These are phyloP conservation scores for Cafeteria roenbergensis DNA, from an alignment of 108 stramenopile species.

Conservation along the genomic window DNA sequence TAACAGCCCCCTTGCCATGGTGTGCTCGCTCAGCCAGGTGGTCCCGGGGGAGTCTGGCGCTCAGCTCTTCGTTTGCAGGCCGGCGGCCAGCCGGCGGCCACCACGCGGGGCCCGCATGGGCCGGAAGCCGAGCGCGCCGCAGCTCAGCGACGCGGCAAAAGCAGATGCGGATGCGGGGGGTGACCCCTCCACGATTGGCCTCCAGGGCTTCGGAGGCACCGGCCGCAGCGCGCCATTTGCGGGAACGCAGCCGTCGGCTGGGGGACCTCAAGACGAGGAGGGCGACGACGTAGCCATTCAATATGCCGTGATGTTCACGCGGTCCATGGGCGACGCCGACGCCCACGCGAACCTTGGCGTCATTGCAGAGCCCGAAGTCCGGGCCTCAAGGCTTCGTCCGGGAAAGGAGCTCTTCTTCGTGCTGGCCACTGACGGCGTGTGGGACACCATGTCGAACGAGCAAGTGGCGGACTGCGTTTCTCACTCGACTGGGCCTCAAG, in stretches of 20 bases:
- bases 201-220: too few relatives aligned
- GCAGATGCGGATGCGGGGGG: too few relatives aligned
- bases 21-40: conserved; percentile 8
- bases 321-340: conserved; percentile 19
- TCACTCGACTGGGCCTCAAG: too few relatives aligned
- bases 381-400: too few relatives aligned
- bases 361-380: conserved; percentile 16
- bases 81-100: background rate
- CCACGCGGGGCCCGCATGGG: too few relatives aligned
- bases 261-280: too few relatives aligned
- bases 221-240: too few relatives aligned
- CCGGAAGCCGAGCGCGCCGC: too few relatives aligned
- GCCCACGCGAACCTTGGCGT: conserved; percentile 16
- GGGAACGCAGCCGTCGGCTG: too few relatives aligned
- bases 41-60: background rate
- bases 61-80: conserved; percentile 20
- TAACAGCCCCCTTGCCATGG: background rate
- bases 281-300: too few relatives aligned
- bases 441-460: conserved; percentile 59
- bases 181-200: too few relatives aligned
- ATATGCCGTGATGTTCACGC: conserved; percentile 19
- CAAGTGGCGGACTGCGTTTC: conserved; percentile 29
- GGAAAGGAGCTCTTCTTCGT: conserved; percentile 33
- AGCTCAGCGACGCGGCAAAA: too few relatives aligned
- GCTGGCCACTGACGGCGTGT: conserved; percentile 51